A percentile compares a stretch with the other conserved stretches of the same genome.
phyloP scores from a whole-genome alignment of 2,329 filamentous ascomycete species.

The Alternaria hordeiaustralica region DNA sequence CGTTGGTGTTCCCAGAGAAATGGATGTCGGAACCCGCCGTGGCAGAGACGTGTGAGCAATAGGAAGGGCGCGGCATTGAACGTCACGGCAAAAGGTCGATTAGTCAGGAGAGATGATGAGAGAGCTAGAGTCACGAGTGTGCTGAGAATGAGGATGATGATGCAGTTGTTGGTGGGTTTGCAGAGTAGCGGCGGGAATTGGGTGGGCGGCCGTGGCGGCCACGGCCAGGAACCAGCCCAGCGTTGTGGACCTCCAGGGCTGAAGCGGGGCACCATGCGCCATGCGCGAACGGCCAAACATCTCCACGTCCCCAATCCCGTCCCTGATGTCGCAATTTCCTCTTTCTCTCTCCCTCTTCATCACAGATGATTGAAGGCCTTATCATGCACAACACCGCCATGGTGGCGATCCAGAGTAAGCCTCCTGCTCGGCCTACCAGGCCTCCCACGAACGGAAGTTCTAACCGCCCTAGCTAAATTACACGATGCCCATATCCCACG shows the following conservation, averaged over 20 bases:
- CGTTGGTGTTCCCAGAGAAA: not conserved
- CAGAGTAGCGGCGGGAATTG: not conserved
- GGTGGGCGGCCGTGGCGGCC: not conserved
- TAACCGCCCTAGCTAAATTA: slow-evolving; percentile 1
- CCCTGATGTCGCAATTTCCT: not conserved
- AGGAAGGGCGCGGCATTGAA: not conserved
- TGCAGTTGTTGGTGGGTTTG: not conserved
- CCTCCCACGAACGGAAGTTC: slow-evolving; percentile 1
- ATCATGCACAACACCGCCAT: slow-evolving; percentile 4
- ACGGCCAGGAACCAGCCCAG: slow-evolving; percentile 6
- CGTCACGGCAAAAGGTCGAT: not conserved
- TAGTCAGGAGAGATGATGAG: not conserved
- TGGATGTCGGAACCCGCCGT: not conserved
- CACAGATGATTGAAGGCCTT: slow-evolving; percentile 6
- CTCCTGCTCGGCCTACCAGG: slow-evolving; percentile 11
- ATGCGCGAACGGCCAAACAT: slow-evolving; percentile 3
- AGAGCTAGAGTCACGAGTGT: not conserved
- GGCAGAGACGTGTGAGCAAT: not conserved
- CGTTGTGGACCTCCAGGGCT: slow-evolving; percentile 1
- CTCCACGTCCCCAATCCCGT: not conserved
- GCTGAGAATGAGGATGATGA: not conserved
- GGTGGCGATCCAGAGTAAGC: slow-evolving; percentile 16
- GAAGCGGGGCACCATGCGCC: not conserved
- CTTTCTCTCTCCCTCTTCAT: not conserved
- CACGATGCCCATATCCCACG: not conserved